phyloP scores from a whole-genome alignment of 176 grass and related monocot genomes.

The Aegilops longissima region DNA sequence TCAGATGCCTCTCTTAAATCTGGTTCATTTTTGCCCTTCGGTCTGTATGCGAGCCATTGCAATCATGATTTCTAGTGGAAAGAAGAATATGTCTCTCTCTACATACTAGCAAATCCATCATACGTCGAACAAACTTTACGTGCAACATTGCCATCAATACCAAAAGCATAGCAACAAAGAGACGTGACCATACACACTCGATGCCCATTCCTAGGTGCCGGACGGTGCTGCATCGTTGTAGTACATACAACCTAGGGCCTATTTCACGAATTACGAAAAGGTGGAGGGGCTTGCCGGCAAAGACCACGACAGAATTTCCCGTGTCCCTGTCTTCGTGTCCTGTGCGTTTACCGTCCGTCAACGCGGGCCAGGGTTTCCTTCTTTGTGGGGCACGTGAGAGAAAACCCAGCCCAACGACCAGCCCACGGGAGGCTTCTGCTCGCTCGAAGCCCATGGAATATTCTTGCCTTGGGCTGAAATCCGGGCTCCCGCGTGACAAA shows the following conservation, averaged over 20 bases:
- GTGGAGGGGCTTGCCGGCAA: background rate
- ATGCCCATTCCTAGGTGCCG: background rate
- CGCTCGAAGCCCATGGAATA: background rate
- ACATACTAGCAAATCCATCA: background rate
- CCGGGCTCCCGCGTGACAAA: background rate
- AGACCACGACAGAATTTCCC: constrained; percentile 1
- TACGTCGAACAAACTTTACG: background rate
- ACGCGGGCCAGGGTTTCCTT: background rate
- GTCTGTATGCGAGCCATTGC: too few relatives aligned
- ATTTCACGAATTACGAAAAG: background rate
- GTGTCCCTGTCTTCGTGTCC: background rate
- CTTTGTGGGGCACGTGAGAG: background rate
- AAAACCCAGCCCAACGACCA: background rate
- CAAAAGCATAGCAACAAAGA: background rate
- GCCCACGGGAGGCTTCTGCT: background rate
- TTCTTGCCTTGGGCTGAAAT: background rate
- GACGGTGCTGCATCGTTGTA: background rate
- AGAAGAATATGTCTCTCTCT: background rate
- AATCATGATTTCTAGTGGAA: too few relatives aligned
- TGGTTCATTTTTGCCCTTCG: too few relatives aligned
- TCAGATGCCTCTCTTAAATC: too few relatives aligned
- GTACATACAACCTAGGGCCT: background rate
- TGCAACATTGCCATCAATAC: background rate
- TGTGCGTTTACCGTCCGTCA: background rate
- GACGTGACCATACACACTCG: background rate